Evolutionary conservation across 2,329 filamentous ascomycete genomes (phyloP), one percentile per base, ranked within the genome.

Genomic region (Aspergillus fumigatus): DNA sequence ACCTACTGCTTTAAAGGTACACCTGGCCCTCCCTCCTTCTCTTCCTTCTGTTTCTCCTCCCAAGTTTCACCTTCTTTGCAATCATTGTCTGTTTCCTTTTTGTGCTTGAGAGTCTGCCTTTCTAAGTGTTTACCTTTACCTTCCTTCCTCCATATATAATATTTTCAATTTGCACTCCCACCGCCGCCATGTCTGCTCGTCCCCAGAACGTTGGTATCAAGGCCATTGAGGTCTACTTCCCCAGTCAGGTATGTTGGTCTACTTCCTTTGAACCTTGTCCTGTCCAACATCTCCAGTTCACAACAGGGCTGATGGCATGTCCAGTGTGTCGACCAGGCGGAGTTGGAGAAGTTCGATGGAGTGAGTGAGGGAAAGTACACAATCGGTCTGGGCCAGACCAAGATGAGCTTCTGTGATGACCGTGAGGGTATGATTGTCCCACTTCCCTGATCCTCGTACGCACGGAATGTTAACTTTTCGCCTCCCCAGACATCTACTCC

Each of bases 381-480:
- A 70, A 93, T 94, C 78, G 90, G 90, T 75, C 87, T 94, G 56
- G 90, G 90, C 69, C 90, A 94, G 83, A 93, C 88, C 73, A 91
- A 89, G 80, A 94, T 94, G 90, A 88, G 86, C 81, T 94, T 94
- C 79, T 93, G 90, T 75, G 90, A 94, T 77, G 90, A 94, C 72
- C 86, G 89, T 72, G 90, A 94, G 81, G 89, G 89, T 92, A 75
- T 75, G 80, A 60, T 43, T 4, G 32, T 40, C 8, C 25, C 55
- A 21, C 41, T 11, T 14, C 19, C 21, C 21, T 40, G 17, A n/a
- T 50, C 23, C 19, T 40, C 1, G 32, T 9, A 52, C 17, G 21
- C 48, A 27, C 11, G 11, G 6, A 23, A 27, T 53, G 25, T 41
- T 62, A 54, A 63, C 54, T n/a, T 47, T 54, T 51, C 26, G 50